phyloP scores from a whole-genome alignment of 306 rosid species.

The Glycyrrhiza uralensis region DNA sequence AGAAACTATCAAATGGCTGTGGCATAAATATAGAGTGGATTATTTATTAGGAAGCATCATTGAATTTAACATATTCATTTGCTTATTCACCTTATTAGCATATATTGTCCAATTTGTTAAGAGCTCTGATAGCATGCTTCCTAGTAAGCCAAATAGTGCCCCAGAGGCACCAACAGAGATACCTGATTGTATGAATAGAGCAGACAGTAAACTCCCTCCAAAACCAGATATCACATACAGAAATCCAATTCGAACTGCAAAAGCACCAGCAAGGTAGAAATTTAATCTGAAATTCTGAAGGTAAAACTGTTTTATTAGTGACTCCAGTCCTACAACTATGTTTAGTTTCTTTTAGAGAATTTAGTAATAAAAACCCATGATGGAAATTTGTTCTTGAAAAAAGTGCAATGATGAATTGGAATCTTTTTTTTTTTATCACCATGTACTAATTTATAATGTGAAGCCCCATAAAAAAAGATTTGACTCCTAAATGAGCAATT shows the following conservation, averaged over 20 bases:
- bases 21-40: neutral
- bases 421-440: too few species aligned
- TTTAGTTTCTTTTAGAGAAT: slow-evolving; percentile 9
- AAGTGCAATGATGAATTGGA: too few species aligned
- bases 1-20: slow-evolving; percentile 27
- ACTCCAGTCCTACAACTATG: too few species aligned
- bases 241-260: slow-evolving; percentile 62
- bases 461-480: too few species aligned
- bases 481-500: too few species aligned
- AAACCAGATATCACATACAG: slow-evolving; percentile 74
- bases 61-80: too few species aligned
- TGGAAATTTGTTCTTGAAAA: too few species aligned
- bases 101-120: slow-evolving; percentile 85
- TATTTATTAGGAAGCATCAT: slow-evolving; percentile 2
- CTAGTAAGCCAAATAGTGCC: slow-evolving; percentile 82
- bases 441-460: too few species aligned
- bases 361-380: too few species aligned
- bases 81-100: slow-evolving; percentile 64
- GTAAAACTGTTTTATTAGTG: too few species aligned
- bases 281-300: slow-evolving; percentile 7
- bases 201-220: slow-evolving; percentile 77
- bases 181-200: slow-evolving; percentile 56
- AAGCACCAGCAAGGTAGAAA: slow-evolving; percentile 10
- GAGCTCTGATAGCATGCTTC: slow-evolving; percentile 89
- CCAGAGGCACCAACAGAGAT: slow-evolving; percentile 96